phyloP scores from a whole-genome alignment of 2,329 filamentous ascomycete species.

The Aspergillus versicolor region DNA sequence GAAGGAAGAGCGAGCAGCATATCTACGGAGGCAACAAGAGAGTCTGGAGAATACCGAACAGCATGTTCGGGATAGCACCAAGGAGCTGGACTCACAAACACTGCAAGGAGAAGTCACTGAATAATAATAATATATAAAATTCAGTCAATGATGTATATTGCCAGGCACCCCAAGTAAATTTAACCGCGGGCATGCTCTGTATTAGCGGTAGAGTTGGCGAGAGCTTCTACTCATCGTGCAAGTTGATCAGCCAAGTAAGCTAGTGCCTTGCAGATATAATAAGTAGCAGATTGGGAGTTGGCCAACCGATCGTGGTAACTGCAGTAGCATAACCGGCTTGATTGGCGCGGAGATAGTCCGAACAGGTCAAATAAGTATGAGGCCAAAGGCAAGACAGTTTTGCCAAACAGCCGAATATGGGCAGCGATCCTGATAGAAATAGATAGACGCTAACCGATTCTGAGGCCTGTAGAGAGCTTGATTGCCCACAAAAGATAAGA shows the following conservation, averaged over 20 bases:
- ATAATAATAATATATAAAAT: conserved; percentile 1
- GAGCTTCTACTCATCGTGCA: neutral
- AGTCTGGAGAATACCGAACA: conserved; percentile 1
- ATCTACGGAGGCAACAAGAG: conserved; percentile 28
- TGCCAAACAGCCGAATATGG: neutral
- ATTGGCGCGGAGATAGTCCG: neutral
- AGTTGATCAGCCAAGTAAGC: neutral
- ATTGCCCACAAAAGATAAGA: neutral
- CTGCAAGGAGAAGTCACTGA: neutral
- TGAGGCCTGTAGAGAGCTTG: neutral
- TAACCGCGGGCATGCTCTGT: neutral
- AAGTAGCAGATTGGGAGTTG: neutral
- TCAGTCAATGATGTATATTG: neutral
- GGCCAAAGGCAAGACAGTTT: neutral
- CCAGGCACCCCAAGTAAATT: neutral
- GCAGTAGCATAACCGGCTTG: neutral
- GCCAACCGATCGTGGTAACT: neutral
- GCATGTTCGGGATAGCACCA: neutral
- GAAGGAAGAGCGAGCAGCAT: conserved; percentile 31
- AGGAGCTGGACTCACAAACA: conserved; percentile 6
- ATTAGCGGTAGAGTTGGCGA: neutral
- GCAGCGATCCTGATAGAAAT: neutral
- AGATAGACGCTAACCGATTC: neutral
- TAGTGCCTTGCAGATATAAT: neutral
- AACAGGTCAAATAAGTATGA: neutral